Conservation (phyloP, 2,329 filamentous ascomycete genomes). For the Botryosphaeria dothidea region DNA sequence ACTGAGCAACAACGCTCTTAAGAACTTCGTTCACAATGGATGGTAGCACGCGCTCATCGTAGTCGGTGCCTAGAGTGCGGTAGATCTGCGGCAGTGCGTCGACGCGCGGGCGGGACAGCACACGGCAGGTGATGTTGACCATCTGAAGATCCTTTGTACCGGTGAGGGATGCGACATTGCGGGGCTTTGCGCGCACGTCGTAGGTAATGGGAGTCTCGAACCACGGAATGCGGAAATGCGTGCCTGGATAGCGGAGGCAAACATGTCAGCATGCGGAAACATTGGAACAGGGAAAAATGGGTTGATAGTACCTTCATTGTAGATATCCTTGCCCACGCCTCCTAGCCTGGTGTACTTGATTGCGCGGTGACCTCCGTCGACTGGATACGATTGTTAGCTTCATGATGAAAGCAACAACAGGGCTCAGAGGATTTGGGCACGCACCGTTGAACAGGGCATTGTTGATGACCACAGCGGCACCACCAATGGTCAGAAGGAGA, state of each 20-base stretch:
- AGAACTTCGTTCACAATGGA: constrained; percentile 99
- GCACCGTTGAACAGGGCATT: constrained; percentile 70
- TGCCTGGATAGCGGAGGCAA: constrained; percentile 57
- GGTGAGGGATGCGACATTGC: constrained; percentile 94
- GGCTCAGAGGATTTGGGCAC: constrained; percentile 17
- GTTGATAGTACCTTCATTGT: constrained; percentile 80
- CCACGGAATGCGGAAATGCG: constrained; percentile 93
- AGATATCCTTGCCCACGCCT: constrained; percentile 96
- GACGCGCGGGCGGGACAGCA: constrained; percentile 86
- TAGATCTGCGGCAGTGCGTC: constrained; percentile 94
- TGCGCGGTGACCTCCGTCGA: constrained; percentile 96
- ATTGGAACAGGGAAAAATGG: not conserved
- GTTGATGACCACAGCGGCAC: constrained; percentile 57
- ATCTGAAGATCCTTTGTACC: constrained; percentile 99
- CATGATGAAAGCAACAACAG: constrained; percentile 23
- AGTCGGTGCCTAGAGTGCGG: constrained; percentile 90
- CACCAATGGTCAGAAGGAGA: constrained; percentile 55
- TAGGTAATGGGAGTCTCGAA: constrained; percentile 96
- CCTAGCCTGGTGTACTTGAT: constrained; percentile 96
- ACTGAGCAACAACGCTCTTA: constrained; percentile 97
- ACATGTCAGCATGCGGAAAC: not conserved
- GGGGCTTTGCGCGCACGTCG: constrained; percentile 95
- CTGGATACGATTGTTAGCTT: constrained; percentile 41
- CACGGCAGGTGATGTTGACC: constrained; percentile 99
- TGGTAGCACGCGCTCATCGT: constrained; percentile 95